Evolutionary conservation across 371 early-diverging fungal species (phyloP).

Genomic region (Mucor plumbeus): DNA sequence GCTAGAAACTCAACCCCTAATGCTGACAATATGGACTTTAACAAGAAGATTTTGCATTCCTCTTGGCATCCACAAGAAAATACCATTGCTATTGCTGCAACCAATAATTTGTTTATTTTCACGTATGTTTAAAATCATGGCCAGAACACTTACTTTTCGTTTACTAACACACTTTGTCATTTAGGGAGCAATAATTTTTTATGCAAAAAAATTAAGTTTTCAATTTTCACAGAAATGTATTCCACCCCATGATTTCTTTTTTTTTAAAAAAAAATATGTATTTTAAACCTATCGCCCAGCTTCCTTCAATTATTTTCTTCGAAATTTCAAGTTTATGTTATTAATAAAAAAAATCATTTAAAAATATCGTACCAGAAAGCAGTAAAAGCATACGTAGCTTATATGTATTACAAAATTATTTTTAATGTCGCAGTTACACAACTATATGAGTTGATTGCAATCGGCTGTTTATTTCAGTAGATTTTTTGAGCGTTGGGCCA

Average conservation of each 20-base stretch:
- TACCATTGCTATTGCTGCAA: slow-evolving; percentile 96
- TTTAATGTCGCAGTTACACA: too few species aligned
- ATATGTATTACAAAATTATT: too few species aligned
- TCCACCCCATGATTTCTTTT: not conserved
- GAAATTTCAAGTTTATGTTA: not conserved
- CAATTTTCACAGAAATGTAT: not conserved
- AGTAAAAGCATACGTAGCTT: too few species aligned
- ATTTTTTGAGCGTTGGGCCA: too few species aligned
- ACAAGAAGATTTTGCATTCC: slow-evolving; percentile 96
- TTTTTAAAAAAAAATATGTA: not conserved
- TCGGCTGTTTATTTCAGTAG: too few species aligned
- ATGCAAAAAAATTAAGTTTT: not conserved
- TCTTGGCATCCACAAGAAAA: slow-evolving; percentile 98
- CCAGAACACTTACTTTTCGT: not conserved
- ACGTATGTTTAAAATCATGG: slow-evolving; percentile 55
- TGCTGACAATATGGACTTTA: slow-evolving; percentile 90
- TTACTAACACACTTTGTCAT: not conserved
- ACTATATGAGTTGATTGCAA: too few species aligned
- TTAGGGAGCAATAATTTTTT: not conserved
- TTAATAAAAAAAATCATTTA: too few species aligned
- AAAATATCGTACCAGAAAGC: too few species aligned
- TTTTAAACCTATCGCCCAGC: not conserved
- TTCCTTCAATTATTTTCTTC: not conserved
- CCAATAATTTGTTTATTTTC: slow-evolving; percentile 98
- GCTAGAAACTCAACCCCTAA: slow-evolving; percentile 59